A percentile compares a stretch with the other conserved stretches of the same genome.
Evolutionary conservation across 2,329 filamentous ascomycete species (phyloP).

Genomic region (Ceratocystis huliohia): DNA sequence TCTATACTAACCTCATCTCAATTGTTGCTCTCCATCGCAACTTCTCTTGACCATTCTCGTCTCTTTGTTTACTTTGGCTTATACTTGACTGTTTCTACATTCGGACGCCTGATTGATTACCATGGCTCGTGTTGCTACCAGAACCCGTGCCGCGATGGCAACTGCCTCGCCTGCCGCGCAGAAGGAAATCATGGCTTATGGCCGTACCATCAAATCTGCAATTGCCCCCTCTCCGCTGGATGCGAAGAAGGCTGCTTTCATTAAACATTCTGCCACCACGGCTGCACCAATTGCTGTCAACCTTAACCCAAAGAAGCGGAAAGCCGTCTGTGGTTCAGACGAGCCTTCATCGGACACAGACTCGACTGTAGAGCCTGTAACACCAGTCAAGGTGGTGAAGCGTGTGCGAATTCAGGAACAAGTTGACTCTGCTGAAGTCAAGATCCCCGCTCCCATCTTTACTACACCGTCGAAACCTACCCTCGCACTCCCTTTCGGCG

Average conservation of each 20-base stretch:
- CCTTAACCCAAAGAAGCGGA: constrained; percentile 30
- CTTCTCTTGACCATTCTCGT: background rate
- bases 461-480: constrained; percentile 14
- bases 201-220: constrained; percentile 23
- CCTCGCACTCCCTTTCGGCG: constrained; percentile 1
- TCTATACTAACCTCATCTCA: background rate
- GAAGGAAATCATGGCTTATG: constrained; percentile 16
- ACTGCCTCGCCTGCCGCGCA: constrained; percentile 15
- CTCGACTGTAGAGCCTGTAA: constrained; percentile 1
- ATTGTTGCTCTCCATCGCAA: background rate
- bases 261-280: background rate
- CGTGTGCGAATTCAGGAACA: constrained; percentile 20
- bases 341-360: constrained; percentile 23
- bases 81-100: background rate
- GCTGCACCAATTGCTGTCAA: constrained; percentile 18
- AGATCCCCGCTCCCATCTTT: constrained; percentile 10
- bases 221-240: constrained; percentile 22
- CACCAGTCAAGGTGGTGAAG: constrained; percentile 19
- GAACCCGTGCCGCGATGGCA: constrained; percentile 16
- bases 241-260: constrained; percentile 27
- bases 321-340: constrained; percentile 26
- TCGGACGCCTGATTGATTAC: constrained; percentile 5
- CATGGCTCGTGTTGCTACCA: constrained; percentile 20
- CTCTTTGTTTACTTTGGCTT: constrained; percentile 1
- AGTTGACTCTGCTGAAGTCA: constrained; percentile 11